Evolutionary conservation across 2,329 filamentous ascomycete genomes (phyloP), one percentile per base, ranked within the genome.

Genomic region (Cytospora piceicola): DNA sequence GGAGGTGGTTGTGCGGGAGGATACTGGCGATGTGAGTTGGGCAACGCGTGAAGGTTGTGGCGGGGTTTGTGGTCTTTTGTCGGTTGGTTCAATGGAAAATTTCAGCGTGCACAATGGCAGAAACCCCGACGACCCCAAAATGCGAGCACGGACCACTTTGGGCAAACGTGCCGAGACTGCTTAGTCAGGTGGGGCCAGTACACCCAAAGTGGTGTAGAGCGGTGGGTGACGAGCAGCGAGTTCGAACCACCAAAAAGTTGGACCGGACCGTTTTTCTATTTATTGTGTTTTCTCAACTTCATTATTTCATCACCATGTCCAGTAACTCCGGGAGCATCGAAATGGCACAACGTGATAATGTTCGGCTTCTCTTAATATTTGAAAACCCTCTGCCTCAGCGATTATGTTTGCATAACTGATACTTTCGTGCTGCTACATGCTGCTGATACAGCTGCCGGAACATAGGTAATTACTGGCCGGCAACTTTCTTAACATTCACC

Each of bases 51-150:
- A 32, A 49, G 14, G 20, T 54, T 42, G 27, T 29, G 27, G 22
- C 32, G 36, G 24, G 39, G 65, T 30, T 58, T 57, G 36, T 46
- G n/a, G 22, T 17, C 51, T 27, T 63, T 57, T 57, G 61, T 57
- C 61, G 53, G 30, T 39, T 67, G 58, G 65, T 64, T 62, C 65
- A 67, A 52, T 55, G 65, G 65, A 56, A 67, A 65, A 65, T 51
- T 62, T 61, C 62, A 62, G 32, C 39, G 39, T 67, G 36, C 36
- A 58, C 27, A 61, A 58, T 61, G 62, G 34, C 42, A 57, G 57
- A 55, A 58, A 51, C 17, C 4, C 55, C n/a, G 20, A 22, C 3
- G 22, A 6, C n/a, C 20, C 42, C 42, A 22, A 24, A 49, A 24
- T 49, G 42, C 42, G 42, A 12, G 42, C 42, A 49, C 42, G n/a